These are phyloP conservation scores for Neltuma alba DNA, from an alignment of 306 rosid genomes.

Conservation along the genomic window DNA sequence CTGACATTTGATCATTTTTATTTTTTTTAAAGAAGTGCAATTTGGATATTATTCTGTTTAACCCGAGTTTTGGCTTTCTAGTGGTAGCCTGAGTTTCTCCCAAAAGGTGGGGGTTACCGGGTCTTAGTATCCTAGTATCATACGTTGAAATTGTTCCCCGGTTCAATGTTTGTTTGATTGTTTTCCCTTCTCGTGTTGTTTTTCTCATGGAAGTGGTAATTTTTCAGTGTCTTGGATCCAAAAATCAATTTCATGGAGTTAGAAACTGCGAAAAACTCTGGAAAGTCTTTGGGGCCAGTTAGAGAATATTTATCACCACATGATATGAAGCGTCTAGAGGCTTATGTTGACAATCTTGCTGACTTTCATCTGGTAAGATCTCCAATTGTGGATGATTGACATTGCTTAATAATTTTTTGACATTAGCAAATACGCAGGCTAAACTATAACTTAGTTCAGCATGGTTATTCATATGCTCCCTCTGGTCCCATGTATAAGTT, in stretches of 20 bases:
- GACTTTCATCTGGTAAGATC: slow-evolving; percentile 88
- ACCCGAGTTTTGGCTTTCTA: background rate
- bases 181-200: background rate
- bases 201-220: slow-evolving; percentile 29
- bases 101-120: background rate
- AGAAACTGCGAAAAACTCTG: slow-evolving; percentile 45
- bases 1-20: background rate
- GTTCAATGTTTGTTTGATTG: background rate
- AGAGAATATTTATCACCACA: slow-evolving; percentile 65
- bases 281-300: slow-evolving; percentile 56
- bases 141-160: background rate
- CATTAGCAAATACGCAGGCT: background rate
- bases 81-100: background rate
- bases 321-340: slow-evolving; percentile 95
- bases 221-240: slow-evolving; percentile 84
- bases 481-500: no score
- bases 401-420: slow-evolving; percentile 8
- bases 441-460: background rate
- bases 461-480: slow-evolving; percentile 14
- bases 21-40: background rate
- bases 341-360: slow-evolving; percentile 75
- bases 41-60: background rate
- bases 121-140: background rate
- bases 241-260: slow-evolving; percentile 70
- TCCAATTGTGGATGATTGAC: slow-evolving; percentile 12